phyloP scores from a whole-genome alignment of 805 yeast species.

The Blastobotrys chiropterorum region DNA sequence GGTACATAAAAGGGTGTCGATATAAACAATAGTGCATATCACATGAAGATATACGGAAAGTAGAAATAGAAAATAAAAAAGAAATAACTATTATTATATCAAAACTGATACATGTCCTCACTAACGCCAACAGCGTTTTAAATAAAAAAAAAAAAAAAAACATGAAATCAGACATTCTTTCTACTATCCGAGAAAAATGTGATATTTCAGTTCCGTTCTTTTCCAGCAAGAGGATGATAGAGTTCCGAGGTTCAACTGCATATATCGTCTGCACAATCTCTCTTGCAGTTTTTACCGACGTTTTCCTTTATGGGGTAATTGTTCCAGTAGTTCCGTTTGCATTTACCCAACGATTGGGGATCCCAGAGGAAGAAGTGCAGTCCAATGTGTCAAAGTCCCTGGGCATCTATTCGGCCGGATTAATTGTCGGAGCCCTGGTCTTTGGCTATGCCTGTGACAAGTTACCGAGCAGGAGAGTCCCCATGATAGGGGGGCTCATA shows the following conservation, averaged over 20 bases:
- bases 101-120: no score
- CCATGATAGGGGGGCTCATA: constrained; percentile 29
- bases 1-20: no score
- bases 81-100: constrained; percentile 3
- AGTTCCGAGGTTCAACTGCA: constrained; percentile 18
- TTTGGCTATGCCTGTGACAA: constrained; percentile 28
- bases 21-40: no score
- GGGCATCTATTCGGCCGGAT: constrained; percentile 30
- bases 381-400: constrained; percentile 24
- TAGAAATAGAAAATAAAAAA: no score
- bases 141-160: constrained; percentile 3
- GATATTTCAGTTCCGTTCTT: neutral
- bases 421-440: constrained; percentile 26
- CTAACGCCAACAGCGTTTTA: no score
- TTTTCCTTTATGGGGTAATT: constrained; percentile 28
- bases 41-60: no score
- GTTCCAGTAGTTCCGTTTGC: constrained; percentile 32
- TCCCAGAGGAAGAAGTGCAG: constrained; percentile 24
- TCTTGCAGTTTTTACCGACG: constrained; percentile 30
- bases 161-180: neutral
- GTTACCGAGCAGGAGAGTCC: constrained; percentile 18
- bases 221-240: neutral
- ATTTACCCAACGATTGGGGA: constrained; percentile 24
- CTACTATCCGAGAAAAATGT: neutral
- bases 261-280: constrained; percentile 26